phyloP scores from a whole-genome alignment of 495 filamentous ascomycete genomes.

The Lasiosphaeriaceae sp. region DNA sequence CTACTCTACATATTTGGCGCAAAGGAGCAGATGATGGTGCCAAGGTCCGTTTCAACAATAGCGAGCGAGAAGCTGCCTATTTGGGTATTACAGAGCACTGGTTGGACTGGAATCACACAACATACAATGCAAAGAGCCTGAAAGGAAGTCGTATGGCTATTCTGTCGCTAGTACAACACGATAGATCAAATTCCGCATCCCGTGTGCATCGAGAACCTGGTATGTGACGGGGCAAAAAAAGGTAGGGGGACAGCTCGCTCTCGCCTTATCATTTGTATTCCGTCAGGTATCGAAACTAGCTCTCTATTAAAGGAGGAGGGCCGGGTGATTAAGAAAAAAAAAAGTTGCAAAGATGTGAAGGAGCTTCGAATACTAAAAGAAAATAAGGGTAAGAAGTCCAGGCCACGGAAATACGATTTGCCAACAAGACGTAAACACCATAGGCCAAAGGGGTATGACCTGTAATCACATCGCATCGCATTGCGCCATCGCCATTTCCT shows the following conservation, averaged over 20 bases:
- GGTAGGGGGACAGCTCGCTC: not conserved
- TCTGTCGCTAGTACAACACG: constrained; percentile 15
- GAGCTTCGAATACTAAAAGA: constrained; percentile 33
- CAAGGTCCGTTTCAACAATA: too few species aligned
- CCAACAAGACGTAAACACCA: constrained; percentile 30
- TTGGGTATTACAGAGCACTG: too few species aligned
- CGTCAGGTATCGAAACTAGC: constrained; percentile 45
- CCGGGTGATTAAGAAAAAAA: constrained; percentile 31
- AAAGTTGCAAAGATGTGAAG: constrained; percentile 24
- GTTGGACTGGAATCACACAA: too few species aligned
- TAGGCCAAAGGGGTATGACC: constrained; percentile 28
- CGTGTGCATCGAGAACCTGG: not conserved
- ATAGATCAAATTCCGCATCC: too few species aligned
- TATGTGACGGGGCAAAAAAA: not conserved
- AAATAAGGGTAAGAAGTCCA: constrained; percentile 29
- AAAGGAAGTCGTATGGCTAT: not conserved
- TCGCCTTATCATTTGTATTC: constrained; percentile 25
- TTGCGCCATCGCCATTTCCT: constrained; percentile 18
- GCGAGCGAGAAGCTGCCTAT: too few species aligned
- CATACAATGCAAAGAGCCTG: too few species aligned
- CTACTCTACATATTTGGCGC: too few species aligned
- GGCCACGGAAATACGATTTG: constrained; percentile 25
- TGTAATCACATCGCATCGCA: constrained; percentile 16
- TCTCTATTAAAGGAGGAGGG: constrained; percentile 43
- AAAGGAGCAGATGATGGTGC: too few species aligned